These are phyloP conservation scores for Phaffomyces thermotolerans DNA, from an alignment of 805 yeast genomes.

Conservation along the genomic window DNA sequence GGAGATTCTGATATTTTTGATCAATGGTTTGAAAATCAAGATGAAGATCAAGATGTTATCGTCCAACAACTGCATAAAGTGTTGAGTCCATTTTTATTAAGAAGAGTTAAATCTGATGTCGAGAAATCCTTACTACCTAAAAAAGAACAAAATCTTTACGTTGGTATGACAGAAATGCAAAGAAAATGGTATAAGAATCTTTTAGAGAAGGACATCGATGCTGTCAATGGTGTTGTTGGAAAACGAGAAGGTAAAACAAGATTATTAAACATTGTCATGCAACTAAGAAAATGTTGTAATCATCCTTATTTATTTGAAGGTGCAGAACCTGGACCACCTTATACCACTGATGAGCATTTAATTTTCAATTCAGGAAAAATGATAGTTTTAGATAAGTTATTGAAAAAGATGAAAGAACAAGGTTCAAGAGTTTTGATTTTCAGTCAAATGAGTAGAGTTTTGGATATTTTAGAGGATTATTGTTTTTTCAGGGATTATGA, in stretches of 20 bases:
- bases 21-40: conserved; percentile 73
- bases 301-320: conserved; percentile 97
- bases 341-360: conserved; percentile 89
- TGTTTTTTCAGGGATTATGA: conserved; percentile 77
- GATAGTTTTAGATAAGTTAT: conserved; percentile 77
- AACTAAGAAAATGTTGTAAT: conserved; percentile 90
- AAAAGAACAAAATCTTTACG: conserved; percentile 81
- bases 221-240: conserved; percentile 94
- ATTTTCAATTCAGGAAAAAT: conserved; percentile 87
- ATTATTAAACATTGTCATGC: conserved; percentile 91
- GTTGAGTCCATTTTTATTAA: conserved; percentile 75
- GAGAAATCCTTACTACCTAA: conserved; percentile 88
- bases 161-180: conserved; percentile 96
- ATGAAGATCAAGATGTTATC: conserved; percentile 66
- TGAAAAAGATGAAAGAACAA: conserved; percentile 59
- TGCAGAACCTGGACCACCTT: conserved; percentile 99
- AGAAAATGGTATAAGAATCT: conserved; percentile 83
- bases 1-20: conserved; percentile 87
- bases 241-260: conserved; percentile 91
- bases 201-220: conserved; percentile 89
- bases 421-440: conserved; percentile 90
- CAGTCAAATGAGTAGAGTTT: conserved; percentile 86
- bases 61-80: conserved; percentile 87
- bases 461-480: conserved; percentile 89
- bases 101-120: conserved; percentile 90